These are phyloP conservation scores for Gracilariopsis chorda DNA, from an alignment of 23 red algal genomes.

Conservation along the genomic window DNA sequence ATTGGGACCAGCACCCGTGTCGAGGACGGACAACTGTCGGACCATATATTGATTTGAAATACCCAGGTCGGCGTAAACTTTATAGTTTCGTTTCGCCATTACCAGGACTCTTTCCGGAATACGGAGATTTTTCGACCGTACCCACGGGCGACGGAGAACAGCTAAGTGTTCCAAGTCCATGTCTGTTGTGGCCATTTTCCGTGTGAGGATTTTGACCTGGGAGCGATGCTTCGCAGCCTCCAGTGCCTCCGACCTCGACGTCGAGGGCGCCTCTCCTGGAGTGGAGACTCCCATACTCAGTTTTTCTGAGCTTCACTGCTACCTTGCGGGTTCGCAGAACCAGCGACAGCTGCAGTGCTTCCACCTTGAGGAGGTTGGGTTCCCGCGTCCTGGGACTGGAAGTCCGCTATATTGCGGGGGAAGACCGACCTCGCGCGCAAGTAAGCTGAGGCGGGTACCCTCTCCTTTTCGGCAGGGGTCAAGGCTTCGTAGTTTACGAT, in stretches of 20 bases:
- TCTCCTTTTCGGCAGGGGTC: too few species aligned
- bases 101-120: neutral
- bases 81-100: neutral
- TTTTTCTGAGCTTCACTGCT: neutral
- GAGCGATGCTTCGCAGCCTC: neutral
- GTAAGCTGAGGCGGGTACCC: too few species aligned
- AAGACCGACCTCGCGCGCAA: too few species aligned
- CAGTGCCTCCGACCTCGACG: neutral
- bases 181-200: neutral
- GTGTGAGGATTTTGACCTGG: neutral
- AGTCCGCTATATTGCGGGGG: too few species aligned
- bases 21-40: neutral
- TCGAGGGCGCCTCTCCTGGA: neutral
- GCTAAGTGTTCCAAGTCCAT: neutral
- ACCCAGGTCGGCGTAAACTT: conserved; percentile 9
- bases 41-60: neutral
- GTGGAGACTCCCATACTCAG: neutral
- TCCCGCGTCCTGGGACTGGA: too few species aligned
- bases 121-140: neutral
- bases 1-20: conserved; percentile 19
- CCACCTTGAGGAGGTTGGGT: too few species aligned
- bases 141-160: neutral
- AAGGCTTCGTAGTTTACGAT: too few species aligned
- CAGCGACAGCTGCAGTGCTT: too few species aligned
- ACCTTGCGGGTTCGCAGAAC: too few species aligned